Percentiles rank a stretch among this genome's conserved stretches.
These are phyloP conservation scores for Suhomyces ambrosiae DNA, from an alignment of 1,139 yeast genomes.

Conservation along the genomic window DNA sequence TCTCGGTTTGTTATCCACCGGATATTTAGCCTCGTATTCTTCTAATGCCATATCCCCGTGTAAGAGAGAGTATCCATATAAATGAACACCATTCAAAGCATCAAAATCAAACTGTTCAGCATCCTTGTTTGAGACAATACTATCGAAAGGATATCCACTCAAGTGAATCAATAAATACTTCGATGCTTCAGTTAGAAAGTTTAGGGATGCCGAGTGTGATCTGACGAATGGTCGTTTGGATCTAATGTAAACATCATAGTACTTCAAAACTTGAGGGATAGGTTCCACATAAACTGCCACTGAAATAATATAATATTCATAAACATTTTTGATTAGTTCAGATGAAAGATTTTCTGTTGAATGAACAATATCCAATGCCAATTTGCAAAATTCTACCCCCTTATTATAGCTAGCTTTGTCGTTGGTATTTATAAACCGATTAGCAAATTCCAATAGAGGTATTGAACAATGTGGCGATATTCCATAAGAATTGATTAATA, in stretches of 20 bases:
- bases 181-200: constrained; percentile 20
- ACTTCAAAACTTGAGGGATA: constrained; percentile 36
- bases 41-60: constrained; percentile 22
- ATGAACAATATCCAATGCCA: constrained; percentile 44
- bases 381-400: constrained; percentile 32
- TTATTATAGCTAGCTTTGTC: constrained; percentile 30
- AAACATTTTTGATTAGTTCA: constrained; percentile 42
- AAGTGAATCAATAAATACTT: constrained; percentile 21
- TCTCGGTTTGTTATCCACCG: constrained; percentile 6
- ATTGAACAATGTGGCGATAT: constrained; percentile 30
- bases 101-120: constrained; percentile 4
- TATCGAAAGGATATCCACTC: constrained; percentile 20
- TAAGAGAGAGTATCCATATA: constrained; percentile 14
- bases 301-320: constrained; percentile 46
- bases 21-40: constrained; percentile 15
- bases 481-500: constrained; percentile 30
- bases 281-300: constrained; percentile 52
- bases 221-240: constrained; percentile 21
- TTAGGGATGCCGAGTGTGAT: constrained; percentile 14
- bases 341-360: constrained; percentile 36
- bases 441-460: constrained; percentile 36
- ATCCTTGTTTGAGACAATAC: constrained; percentile 2
- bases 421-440: constrained; percentile 39
- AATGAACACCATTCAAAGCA: constrained; percentile 15
- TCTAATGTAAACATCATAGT: constrained; percentile 29